These are phyloP conservation scores for Curvularia lunata DNA, from an alignment of 2,329 filamentous ascomycete species.

Conservation along the genomic window DNA sequence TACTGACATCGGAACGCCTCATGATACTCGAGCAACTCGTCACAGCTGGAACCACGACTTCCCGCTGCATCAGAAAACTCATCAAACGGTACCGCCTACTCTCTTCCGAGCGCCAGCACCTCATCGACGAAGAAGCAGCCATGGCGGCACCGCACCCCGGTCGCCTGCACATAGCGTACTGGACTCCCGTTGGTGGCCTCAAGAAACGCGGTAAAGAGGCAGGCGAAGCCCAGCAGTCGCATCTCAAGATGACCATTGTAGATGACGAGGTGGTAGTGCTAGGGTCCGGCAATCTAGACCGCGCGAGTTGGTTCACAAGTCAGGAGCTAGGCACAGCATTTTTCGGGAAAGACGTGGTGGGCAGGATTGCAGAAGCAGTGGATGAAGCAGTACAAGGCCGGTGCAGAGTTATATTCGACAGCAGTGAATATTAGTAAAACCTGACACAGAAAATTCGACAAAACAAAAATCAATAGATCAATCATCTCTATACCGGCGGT, in stretches of 20 bases:
- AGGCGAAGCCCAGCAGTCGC: conserved; percentile 71
- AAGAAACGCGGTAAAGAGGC: conserved; percentile 31
- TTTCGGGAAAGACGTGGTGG: conserved; percentile 52
- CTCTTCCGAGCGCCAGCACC: conserved; percentile 13
- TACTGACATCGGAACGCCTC: conserved; percentile 71
- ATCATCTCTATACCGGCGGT: too few species aligned
- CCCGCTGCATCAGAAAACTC: conserved; percentile 66
- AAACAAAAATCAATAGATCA: too few species aligned
- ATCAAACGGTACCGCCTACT: conserved; percentile 60
- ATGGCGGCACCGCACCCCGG: conserved; percentile 49
- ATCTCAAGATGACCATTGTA: conserved; percentile 78
- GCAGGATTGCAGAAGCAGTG: conserved; percentile 33
- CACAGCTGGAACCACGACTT: conserved; percentile 76
- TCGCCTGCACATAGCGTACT: conserved; percentile 65
- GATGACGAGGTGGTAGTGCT: conserved; percentile 72
- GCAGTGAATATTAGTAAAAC: not conserved
- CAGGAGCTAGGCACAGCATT: conserved; percentile 77
- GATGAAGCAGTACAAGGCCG: conserved; percentile 36
- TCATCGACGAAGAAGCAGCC: conserved; percentile 40
- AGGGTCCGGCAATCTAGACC: conserved; percentile 83
- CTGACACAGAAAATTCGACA: too few species aligned
- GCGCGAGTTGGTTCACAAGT: conserved; percentile 85
- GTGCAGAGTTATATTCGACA: conserved; percentile 33
- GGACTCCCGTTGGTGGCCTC: conserved; percentile 48
- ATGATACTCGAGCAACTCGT: conserved; percentile 83